phyloP scores from a whole-genome alignment of 257 asterid species.

The Solanum lignicaule region DNA sequence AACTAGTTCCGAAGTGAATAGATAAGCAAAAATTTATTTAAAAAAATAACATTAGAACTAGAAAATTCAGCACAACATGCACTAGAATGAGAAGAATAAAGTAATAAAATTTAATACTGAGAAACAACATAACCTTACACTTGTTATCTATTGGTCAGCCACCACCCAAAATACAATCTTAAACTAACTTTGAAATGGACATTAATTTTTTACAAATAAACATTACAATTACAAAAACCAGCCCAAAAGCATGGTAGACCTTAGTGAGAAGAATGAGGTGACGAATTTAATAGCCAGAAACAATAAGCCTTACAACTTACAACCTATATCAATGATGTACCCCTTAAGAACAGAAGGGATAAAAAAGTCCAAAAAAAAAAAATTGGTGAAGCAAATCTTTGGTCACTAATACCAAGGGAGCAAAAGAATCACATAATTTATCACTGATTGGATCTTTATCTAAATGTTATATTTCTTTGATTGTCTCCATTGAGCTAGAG shows the following conservation, averaged over 20 bases:
- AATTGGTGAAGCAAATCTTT: slow-evolving; percentile 13
- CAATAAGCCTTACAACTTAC: background rate
- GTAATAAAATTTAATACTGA: background rate
- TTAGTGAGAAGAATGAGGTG: background rate
- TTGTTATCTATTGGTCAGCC: background rate
- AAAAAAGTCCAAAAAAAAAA: background rate
- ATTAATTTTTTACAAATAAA: background rate
- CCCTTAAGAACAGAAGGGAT: background rate
- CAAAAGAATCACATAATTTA: slow-evolving; percentile 25
- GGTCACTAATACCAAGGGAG: background rate
- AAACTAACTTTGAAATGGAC: background rate
- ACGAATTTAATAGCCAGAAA: background rate
- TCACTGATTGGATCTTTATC: background rate
- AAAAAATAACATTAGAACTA: background rate
- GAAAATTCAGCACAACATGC: background rate
- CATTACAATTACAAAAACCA: slow-evolving; percentile 6
- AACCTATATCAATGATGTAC: background rate
- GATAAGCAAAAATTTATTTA: background rate
- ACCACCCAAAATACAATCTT: background rate
- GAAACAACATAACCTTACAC: background rate
- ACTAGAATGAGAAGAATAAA: background rate
- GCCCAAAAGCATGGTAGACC: background rate
- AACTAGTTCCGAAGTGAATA: background rate
- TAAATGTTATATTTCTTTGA: slow-evolving; percentile 71
- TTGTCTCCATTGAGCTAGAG: slow-evolving; percentile 53